phyloP scores from a whole-genome alignment of 768 basidiomycete species.

The Lentinula raphanica region DNA sequence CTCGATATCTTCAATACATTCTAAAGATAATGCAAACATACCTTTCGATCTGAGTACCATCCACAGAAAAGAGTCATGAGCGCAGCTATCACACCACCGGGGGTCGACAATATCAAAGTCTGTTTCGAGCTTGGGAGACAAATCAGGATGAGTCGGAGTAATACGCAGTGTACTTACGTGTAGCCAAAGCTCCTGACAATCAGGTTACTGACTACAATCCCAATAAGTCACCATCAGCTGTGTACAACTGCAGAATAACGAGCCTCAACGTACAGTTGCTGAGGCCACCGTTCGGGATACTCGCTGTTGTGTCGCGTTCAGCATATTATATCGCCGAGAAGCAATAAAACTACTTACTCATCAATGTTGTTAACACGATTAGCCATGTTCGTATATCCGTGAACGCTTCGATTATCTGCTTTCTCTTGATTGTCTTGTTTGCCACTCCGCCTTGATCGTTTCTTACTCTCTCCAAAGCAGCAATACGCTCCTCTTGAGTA shows the following conservation, averaged over 20 bases:
- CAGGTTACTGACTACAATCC: slow-evolving; percentile 47
- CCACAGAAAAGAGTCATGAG: slow-evolving; percentile 47
- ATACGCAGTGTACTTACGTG: slow-evolving; percentile 41
- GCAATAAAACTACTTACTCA: slow-evolving; percentile 39
- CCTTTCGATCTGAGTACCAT: slow-evolving; percentile 65
- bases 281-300: slow-evolving; percentile 59
- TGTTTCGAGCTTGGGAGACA: slow-evolving; percentile 42
- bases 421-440: slow-evolving; percentile 54
- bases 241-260: background rate
- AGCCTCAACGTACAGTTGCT: slow-evolving; percentile 48
- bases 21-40: slow-evolving; percentile 12
- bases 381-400: slow-evolving; percentile 58
- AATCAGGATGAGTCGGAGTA: background rate
- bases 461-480: slow-evolving; percentile 61
- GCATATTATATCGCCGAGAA: background rate
- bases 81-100: slow-evolving; percentile 46
- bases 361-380: slow-evolving; percentile 51
- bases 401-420: slow-evolving; percentile 53
- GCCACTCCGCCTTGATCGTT: slow-evolving; percentile 60
- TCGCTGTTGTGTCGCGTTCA: slow-evolving; percentile 32
- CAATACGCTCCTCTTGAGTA: slow-evolving; percentile 54
- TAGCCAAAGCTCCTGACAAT: slow-evolving; percentile 63
- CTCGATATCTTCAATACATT: background rate
- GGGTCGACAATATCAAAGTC: slow-evolving; percentile 55
- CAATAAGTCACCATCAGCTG: background rate